phyloP scores from a whole-genome alignment of 176 grass and related monocot genomes.

The Melocanna baccifera region DNA sequence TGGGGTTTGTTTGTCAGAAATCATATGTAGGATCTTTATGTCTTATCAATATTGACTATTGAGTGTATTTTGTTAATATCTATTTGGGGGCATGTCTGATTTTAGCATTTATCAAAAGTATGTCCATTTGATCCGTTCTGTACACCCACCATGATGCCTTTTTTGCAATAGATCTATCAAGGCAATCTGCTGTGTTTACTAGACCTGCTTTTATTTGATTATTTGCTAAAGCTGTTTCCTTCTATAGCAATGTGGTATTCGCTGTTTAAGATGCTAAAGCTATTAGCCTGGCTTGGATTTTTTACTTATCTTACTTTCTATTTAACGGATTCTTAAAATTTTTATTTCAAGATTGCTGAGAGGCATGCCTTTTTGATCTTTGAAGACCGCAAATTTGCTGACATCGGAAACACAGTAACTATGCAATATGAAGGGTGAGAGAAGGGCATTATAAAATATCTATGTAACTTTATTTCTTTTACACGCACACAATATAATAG shows the following conservation, averaged over 20 bases:
- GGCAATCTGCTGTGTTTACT: neutral
- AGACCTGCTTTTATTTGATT: neutral
- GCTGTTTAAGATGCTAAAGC: neutral
- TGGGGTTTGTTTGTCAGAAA: neutral
- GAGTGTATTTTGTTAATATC: neutral
- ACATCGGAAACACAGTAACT: conserved; percentile 88
- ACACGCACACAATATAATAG: neutral
- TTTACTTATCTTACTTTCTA: neutral
- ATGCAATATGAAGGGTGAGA: conserved; percentile 98
- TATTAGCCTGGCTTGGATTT: neutral
- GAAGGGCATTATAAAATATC: neutral
- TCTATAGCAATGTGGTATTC: neutral
- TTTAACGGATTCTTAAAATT: neutral
- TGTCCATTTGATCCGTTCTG: neutral
- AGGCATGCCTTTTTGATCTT: conserved; percentile 85
- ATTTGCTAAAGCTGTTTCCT: neutral
- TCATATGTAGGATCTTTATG: neutral
- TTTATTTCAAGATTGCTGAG: conserved; percentile 74
- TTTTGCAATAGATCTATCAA: neutral
- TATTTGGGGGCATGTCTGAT: neutral
- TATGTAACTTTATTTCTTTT: neutral
- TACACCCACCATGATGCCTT: neutral
- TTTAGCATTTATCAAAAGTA: neutral
- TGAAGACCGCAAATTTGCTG: conserved; percentile 87
- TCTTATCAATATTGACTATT: neutral